Percentiles rank a stretch among this genome's conserved stretches.
phyloP scores from a whole-genome alignment of 176 grass and related monocot genomes.

The Ananas comosus region DNA sequence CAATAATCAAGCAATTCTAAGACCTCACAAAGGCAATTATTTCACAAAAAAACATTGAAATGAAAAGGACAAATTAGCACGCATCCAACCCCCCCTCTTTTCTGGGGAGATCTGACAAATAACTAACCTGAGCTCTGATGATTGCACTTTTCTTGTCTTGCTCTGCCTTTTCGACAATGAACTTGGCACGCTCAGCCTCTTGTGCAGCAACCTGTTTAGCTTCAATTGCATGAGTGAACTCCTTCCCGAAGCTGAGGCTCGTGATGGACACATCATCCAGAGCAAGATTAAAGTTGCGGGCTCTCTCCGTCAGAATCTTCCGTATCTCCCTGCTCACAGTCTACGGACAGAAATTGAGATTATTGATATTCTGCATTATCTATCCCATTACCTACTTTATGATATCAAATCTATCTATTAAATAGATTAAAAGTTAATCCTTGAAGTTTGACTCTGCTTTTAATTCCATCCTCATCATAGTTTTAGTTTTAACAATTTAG shows the following conservation, averaged over 20 bases:
- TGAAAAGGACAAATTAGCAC: too few species aligned
- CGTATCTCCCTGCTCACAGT: constrained; percentile 96
- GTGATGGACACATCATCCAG: constrained; percentile 98
- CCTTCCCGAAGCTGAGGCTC: constrained; percentile 79
- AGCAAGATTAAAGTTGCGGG: constrained; percentile 80
- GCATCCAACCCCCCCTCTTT: too few species aligned
- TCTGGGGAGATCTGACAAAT: neutral
- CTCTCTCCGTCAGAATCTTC: constrained; percentile 92
- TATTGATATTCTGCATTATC: neutral
- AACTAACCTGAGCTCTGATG: constrained; percentile 60
- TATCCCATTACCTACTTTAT: neutral
- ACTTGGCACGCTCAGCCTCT: constrained; percentile 84
- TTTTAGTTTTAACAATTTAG: too few species aligned
- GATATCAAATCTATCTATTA: neutral
- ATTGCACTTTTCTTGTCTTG: constrained; percentile 78
- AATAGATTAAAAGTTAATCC: too few species aligned
- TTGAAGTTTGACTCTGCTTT: too few species aligned
- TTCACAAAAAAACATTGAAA: too few species aligned
- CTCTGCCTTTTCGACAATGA: constrained; percentile 79
- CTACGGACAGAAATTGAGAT: constrained; percentile 22
- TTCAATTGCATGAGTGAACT: constrained; percentile 95
- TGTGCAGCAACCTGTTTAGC: constrained; percentile 95
- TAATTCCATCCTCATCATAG: too few species aligned
- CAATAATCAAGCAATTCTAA: too few species aligned
- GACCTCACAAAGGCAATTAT: too few species aligned